These are phyloP conservation scores for Aethionema arabicum DNA, from an alignment of 345 rosid species.

Conservation along the genomic window DNA sequence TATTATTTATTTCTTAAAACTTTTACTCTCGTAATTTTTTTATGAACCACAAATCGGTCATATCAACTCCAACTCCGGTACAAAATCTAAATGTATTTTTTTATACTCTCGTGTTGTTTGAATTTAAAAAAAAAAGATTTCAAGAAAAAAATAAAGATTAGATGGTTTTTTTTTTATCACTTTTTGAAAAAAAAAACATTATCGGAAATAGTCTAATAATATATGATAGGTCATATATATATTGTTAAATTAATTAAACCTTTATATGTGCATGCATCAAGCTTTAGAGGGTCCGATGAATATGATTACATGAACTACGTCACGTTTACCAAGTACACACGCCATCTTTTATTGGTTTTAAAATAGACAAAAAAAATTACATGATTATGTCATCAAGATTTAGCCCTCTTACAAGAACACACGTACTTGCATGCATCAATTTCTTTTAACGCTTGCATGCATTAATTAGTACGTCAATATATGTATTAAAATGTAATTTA, in stretches of 20 bases:
- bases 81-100: too few species aligned
- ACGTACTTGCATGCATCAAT: conserved; percentile 17
- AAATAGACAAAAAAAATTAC: conserved; percentile 7
- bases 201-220: too few species aligned
- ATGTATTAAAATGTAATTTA: conserved; percentile 6
- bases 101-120: too few species aligned
- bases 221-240: too few species aligned
- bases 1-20: too few species aligned
- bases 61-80: too few species aligned
- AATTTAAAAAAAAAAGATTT: too few species aligned
- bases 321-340: conserved; percentile 18
- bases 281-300: conserved; percentile 8
- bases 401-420: not conserved
- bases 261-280: conserved; percentile 1
- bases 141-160: too few species aligned
- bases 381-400: not conserved
- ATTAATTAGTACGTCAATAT: not conserved
- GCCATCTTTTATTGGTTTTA: conserved; percentile 21
- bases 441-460: not conserved
- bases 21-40: too few species aligned
- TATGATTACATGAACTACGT: conserved; percentile 18
- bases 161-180: too few species aligned
- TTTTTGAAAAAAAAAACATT: too few species aligned
- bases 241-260: not conserved
- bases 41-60: too few species aligned